A percentile compares a stretch with the other conserved stretches of the same genome.
Conservation (phyloP, 768 basidiomycete species). For the Trametes cubensis region DNA sequence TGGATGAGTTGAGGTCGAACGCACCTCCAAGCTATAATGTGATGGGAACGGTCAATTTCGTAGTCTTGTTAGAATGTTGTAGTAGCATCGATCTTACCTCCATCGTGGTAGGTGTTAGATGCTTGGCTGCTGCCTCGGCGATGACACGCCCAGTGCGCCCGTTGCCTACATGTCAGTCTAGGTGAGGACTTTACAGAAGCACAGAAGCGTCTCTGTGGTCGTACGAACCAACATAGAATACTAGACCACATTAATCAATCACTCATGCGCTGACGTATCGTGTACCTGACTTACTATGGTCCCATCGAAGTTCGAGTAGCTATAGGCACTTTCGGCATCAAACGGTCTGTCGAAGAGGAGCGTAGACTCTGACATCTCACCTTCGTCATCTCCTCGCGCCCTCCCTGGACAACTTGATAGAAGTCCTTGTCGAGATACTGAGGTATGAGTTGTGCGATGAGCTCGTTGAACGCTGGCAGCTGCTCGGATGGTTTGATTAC, state of each 20-base stretch:
- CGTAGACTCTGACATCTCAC: constrained; percentile 28
- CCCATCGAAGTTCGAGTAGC: constrained; percentile 76
- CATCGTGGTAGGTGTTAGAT: constrained; percentile 70
- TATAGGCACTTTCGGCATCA: constrained; percentile 28
- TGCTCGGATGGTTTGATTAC: constrained; percentile 80
- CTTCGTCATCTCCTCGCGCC: constrained; percentile 62
- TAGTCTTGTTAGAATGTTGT: background rate
- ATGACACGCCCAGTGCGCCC: constrained; percentile 67
- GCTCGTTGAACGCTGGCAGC: constrained; percentile 52
- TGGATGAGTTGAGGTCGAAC: background rate
- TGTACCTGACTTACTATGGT: constrained; percentile 52
- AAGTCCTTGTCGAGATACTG: constrained; percentile 75
- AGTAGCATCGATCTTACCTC: constrained; percentile 40
- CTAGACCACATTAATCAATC: background rate
- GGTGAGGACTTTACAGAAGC: background rate
- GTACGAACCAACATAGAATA: background rate
- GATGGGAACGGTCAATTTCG: too few relatives aligned
- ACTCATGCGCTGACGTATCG: too few relatives aligned
- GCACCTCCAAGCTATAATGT: background rate
- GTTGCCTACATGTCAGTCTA: background rate
- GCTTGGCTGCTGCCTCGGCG: constrained; percentile 73
- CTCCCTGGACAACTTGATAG: constrained; percentile 71
- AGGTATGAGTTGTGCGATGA: constrained; percentile 68
- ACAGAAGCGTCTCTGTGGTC: background rate
- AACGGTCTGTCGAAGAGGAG: too few relatives aligned